Conservation (phyloP, 2,329 filamentous ascomycete species). For the Chaetomiaceae sp. region DNA sequence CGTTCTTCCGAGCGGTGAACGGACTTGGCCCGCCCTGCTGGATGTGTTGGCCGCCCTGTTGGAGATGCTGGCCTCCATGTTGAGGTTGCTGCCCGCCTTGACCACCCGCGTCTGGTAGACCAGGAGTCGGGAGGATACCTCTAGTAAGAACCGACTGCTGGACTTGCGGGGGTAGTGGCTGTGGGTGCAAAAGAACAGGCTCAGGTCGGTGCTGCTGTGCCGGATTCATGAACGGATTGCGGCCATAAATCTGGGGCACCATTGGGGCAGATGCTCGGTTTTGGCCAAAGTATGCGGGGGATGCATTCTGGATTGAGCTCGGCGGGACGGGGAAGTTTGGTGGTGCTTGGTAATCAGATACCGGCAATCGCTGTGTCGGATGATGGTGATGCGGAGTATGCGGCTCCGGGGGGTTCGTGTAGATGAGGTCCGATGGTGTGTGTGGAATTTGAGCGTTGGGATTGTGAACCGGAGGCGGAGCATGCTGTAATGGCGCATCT, state of each 20-base stretch:
- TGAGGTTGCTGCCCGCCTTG: neutral
- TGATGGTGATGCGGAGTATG: conserved; percentile 56
- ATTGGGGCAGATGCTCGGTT: conserved; percentile 12
- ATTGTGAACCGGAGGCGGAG: conserved; percentile 4
- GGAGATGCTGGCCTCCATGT: conserved; percentile 11
- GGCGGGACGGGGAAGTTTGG: conserved; percentile 46
- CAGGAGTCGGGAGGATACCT: conserved; percentile 36
- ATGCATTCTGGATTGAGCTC: conserved; percentile 24
- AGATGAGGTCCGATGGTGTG: conserved; percentile 53
- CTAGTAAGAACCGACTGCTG: conserved; percentile 50
- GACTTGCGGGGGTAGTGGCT: conserved; percentile 52
- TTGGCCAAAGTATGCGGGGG: conserved; percentile 24
- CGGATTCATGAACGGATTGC: conserved; percentile 22
- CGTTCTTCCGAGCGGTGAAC: conserved; percentile 5
- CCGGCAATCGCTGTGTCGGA: conserved; percentile 43
- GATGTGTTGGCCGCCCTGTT: conserved; percentile 27
- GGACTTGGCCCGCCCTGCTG: neutral
- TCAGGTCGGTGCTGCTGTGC: conserved; percentile 29
- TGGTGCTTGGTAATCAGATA: conserved; percentile 43
- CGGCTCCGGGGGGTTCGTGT: conserved; percentile 48
- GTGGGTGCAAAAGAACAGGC: conserved; percentile 39
- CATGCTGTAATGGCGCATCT: conserved; percentile 24
- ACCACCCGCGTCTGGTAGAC: conserved; percentile 26
- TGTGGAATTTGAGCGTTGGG: conserved; percentile 35
- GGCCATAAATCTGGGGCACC: conserved; percentile 20